A percentile compares a stretch with the other conserved stretches of the same genome.
phyloP scores from a whole-genome alignment of 257 asterid species.

The Handroanthus guayacan region DNA sequence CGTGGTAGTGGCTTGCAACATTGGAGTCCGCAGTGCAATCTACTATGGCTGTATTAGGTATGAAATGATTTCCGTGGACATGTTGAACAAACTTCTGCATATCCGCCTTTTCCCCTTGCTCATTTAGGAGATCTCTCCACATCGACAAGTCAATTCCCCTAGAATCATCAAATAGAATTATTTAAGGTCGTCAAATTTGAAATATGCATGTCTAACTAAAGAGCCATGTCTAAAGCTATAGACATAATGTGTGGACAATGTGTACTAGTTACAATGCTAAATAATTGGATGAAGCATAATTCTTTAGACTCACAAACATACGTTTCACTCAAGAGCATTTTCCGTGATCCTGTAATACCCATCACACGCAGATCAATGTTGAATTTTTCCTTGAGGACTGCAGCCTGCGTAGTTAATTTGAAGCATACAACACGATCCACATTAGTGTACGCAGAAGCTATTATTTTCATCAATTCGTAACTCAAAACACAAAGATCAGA shows the following conservation, averaged over 20 bases:
- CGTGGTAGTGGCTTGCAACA: constrained; percentile 81
- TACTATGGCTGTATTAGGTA: constrained; percentile 89
- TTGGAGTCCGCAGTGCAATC: constrained; percentile 95
- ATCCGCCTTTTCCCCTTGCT: constrained; percentile 79
- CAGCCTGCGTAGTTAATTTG: constrained; percentile 63
- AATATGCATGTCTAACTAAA: neutral
- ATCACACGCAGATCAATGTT: constrained; percentile 95
- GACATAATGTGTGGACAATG: neutral
- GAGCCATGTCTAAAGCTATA: neutral
- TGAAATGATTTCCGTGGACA: constrained; percentile 90
- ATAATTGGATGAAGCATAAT: constrained; percentile 11
- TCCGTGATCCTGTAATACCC: constrained; percentile 85
- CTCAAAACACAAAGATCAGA: constrained; percentile 1
- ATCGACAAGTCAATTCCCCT: constrained; percentile 90
- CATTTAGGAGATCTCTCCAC: constrained; percentile 79
- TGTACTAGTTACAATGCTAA: constrained; percentile 13
- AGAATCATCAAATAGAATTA: constrained; percentile 27
- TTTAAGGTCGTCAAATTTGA: constrained; percentile 4
- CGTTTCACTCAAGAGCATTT: constrained; percentile 84
- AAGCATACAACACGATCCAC: constrained; percentile 22
- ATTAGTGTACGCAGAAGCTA: constrained; percentile 18
- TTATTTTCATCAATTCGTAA: constrained; percentile 10
- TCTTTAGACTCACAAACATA: constrained; percentile 48
- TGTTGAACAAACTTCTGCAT: constrained; percentile 85
- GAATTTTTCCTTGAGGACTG: constrained; percentile 90